Conservation (phyloP, 2,329 filamentous ascomycete genomes). For the Pseudogymnoascus sp. region DNA sequence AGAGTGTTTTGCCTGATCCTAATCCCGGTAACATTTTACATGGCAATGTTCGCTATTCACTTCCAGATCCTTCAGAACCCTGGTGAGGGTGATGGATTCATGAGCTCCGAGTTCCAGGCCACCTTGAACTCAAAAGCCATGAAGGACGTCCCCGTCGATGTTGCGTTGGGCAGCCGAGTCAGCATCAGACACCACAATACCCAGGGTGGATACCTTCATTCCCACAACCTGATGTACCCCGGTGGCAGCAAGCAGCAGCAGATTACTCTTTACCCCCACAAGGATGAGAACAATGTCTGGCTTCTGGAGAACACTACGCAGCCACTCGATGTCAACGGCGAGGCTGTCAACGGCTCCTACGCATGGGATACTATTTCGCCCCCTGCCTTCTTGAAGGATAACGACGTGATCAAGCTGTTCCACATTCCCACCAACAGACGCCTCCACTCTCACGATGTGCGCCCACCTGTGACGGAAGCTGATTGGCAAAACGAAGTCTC, state of each 20-base stretch:
- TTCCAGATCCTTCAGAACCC: conserved; percentile 90
- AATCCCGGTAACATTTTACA: conserved; percentile 83
- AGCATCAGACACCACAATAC: conserved; percentile 91
- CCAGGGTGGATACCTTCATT: conserved; percentile 95
- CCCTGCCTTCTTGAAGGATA: conserved; percentile 65
- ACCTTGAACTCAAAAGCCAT: conserved; percentile 95
- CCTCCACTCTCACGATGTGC: conserved; percentile 92
- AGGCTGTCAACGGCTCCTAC: conserved; percentile 68
- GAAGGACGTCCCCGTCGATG: conserved; percentile 88
- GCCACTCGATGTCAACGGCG: conserved; percentile 67
- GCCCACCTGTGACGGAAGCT: conserved; percentile 75
- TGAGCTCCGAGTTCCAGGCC: conserved; percentile 98
- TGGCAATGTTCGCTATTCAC: conserved; percentile 95
- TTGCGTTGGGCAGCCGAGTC: conserved; percentile 80
- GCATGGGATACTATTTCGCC: conserved; percentile 75
- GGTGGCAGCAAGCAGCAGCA: conserved; percentile 97
- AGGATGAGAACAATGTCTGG: conserved; percentile 97
- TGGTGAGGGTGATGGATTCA: conserved; percentile 96
- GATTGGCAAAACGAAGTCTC: conserved; percentile 97
- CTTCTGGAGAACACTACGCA: conserved; percentile 94
- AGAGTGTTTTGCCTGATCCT: conserved; percentile 86
- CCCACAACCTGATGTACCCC: conserved; percentile 95
- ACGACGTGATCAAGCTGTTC: conserved; percentile 73
- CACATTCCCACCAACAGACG: conserved; percentile 78
- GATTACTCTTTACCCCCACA: conserved; percentile 96